Conservation (phyloP, 257 asterid genomes). For the Solanum sparsipilum region DNA sequence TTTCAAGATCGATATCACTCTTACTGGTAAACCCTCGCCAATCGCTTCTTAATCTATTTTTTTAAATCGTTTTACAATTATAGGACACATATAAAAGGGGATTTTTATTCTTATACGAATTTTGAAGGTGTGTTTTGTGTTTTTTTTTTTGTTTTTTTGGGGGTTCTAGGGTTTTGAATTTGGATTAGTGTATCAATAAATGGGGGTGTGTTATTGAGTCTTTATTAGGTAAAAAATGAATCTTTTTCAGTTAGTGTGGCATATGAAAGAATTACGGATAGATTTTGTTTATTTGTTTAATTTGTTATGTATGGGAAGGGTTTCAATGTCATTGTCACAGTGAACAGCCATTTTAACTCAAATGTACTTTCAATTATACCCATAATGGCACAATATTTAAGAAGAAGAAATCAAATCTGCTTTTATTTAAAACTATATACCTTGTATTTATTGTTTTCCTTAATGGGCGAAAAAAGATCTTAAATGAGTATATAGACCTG, state of each 20-base stretch:
- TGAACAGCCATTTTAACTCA: not conserved
- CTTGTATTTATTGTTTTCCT: not conserved
- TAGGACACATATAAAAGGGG: not conserved
- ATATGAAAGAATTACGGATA: not conserved
- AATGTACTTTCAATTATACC: not conserved
- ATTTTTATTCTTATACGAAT: not conserved
- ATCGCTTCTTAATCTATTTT: not conserved
- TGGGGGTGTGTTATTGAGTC: not conserved
- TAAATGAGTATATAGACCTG: not conserved
- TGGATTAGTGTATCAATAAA: not conserved
- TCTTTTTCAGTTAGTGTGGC: not conserved
- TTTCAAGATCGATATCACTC: conserved; percentile 83
- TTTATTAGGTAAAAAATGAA: not conserved
- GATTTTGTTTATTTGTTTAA: not conserved
- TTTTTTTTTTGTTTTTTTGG: not conserved
- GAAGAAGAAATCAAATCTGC: not conserved
- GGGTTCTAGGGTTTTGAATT: not conserved
- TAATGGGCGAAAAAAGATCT: not conserved
- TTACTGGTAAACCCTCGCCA: conserved; percentile 41
- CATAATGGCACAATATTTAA: not conserved
- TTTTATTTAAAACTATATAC: not conserved
- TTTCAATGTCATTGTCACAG: not conserved
- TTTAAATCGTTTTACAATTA: not conserved
- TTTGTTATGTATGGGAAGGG: not conserved
- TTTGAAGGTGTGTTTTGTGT: not conserved